phyloP scores from a whole-genome alignment of 164 flowering plant species.

The Chimonanthus praecox region DNA sequence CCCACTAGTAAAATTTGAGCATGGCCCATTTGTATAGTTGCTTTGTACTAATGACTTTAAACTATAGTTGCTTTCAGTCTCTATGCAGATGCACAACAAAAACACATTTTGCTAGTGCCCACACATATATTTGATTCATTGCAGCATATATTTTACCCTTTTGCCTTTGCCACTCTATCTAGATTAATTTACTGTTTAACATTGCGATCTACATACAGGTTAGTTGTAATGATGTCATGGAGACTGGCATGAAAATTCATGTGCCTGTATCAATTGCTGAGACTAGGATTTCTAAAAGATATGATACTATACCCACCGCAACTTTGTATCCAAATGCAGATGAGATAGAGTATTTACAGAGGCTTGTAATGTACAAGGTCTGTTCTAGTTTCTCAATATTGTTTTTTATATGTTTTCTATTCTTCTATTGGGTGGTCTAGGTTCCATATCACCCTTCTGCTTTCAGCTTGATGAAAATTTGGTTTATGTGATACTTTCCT shows the following conservation, averaged over 20 bases:
- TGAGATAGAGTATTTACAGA: constrained; percentile 77
- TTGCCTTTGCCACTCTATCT: not conserved
- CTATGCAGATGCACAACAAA: too few relatives aligned
- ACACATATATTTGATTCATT: too few relatives aligned
- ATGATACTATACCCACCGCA: constrained; percentile 77
- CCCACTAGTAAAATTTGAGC: too few relatives aligned
- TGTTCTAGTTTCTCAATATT: constrained; percentile 3
- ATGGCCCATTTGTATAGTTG: too few relatives aligned
- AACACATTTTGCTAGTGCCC: too few relatives aligned
- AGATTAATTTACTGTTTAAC: constrained; percentile 24
- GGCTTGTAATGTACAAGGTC: constrained; percentile 88
- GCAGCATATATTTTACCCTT: not conserved
- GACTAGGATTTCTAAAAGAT: constrained; percentile 66
- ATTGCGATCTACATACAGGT: constrained; percentile 53
- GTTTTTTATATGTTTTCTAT: not conserved
- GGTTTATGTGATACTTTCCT: not conserved
- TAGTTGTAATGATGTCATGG: constrained; percentile 61
- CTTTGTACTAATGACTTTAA: too few relatives aligned
- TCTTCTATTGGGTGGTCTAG: not conserved
- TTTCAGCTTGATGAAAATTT: not conserved
- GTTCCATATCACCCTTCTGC: not conserved
- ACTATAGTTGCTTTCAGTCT: too few relatives aligned
- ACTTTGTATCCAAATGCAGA: constrained; percentile 91
- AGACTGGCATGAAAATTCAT: constrained; percentile 50
- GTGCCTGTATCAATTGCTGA: constrained; percentile 84